These are phyloP conservation scores for Flaveria brownii DNA, from an alignment of 129 eudicot species.

Conservation along the genomic window DNA sequence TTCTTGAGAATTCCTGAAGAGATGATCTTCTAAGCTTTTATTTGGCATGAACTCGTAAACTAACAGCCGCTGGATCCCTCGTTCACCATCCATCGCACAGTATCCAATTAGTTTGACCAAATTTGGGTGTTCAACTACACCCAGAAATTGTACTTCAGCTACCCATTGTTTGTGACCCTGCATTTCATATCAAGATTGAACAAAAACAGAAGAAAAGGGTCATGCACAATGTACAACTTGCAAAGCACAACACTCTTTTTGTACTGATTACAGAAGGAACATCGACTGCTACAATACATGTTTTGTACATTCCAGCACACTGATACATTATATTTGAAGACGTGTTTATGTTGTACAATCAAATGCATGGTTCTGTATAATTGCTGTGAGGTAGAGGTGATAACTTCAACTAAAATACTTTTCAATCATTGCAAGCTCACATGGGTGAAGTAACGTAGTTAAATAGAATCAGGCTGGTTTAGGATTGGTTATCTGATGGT, in stretches of 20 bases:
- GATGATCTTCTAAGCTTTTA: slow-evolving; percentile 84
- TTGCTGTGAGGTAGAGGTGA: not conserved
- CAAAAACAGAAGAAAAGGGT: not conserved
- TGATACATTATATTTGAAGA: not conserved
- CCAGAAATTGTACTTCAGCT: slow-evolving; percentile 87
- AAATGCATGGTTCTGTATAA: not conserved
- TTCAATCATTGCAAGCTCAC: not conserved
- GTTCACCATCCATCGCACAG: slow-evolving; percentile 76
- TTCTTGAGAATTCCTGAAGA: slow-evolving; percentile 51
- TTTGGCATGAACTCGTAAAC: slow-evolving; percentile 91
- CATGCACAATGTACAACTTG: slow-evolving; percentile 17
- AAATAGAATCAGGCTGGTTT: not conserved
- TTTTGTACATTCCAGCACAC: slow-evolving; percentile 3
- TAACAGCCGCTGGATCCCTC: slow-evolving; percentile 83
- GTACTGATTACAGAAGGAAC: not conserved
- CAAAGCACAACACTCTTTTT: not conserved
- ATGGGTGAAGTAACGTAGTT: not conserved
- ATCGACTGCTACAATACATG: not conserved
- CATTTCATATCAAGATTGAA: slow-evolving; percentile 20
- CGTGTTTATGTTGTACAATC: not conserved
- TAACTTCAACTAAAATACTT: not conserved
- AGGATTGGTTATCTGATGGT: not conserved
- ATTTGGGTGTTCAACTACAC: slow-evolving; percentile 88
- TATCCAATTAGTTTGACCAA: slow-evolving; percentile 89
- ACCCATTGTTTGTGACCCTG: slow-evolving; percentile 97